phyloP scores from a whole-genome alignment of 805 yeast species.

The Jamesozyma spencerorum region DNA sequence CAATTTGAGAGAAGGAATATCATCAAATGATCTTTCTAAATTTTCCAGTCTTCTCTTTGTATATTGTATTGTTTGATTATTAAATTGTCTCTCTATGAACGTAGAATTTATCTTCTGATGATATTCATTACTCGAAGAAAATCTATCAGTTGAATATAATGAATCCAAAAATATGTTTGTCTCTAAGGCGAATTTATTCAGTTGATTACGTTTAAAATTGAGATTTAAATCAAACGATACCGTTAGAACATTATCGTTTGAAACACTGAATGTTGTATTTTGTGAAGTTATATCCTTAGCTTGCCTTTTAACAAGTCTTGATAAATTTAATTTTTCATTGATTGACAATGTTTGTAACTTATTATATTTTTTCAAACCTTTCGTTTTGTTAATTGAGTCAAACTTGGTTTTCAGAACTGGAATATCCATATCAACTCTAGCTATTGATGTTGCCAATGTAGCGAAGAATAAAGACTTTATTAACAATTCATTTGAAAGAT shows the following conservation, averaged over 20 bases:
- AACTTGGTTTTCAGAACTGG: not conserved
- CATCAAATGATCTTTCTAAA: conserved; percentile 3
- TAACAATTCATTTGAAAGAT: not conserved
- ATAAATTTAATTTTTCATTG: not conserved
- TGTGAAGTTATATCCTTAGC: conserved; percentile 4
- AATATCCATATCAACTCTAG: not conserved
- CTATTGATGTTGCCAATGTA: not conserved
- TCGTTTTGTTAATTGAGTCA: not conserved
- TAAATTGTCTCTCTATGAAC: conserved; percentile 22
- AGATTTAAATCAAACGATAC: conserved; percentile 5
- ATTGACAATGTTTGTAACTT: not conserved
- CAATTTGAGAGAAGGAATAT: conserved; percentile 12
- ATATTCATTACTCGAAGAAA: not conserved
- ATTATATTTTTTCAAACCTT: not conserved
- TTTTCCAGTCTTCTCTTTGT: conserved; percentile 11
- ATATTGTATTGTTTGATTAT: conserved; percentile 17
- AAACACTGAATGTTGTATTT: not conserved
- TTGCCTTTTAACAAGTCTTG: conserved; percentile 2
- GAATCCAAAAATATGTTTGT: conserved; percentile 17
- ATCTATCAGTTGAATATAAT: conserved; percentile 10
- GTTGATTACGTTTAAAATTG: conserved; percentile 6
- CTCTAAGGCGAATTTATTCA: conserved; percentile 22
- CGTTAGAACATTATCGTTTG: not conserved
- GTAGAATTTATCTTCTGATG: conserved; percentile 2
- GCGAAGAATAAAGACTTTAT: not conserved